Base-by-base conservation (phyloP, 495 filamentous ascomycete species). In the Sporormia fimetaria region DNA sequence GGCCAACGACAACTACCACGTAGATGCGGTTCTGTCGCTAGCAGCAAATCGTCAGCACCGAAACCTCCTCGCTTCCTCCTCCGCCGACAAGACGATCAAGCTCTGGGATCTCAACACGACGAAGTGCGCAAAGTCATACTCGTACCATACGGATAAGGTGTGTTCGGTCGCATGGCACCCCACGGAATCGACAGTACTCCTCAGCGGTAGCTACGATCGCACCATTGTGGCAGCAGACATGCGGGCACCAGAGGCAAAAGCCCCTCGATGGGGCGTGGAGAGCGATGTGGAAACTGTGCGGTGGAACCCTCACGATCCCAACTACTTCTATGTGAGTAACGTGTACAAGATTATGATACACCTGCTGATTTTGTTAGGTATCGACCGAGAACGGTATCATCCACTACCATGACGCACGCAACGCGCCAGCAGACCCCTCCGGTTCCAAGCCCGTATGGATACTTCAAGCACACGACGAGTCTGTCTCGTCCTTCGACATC, bases 61-160 rank as follows among this genome's bases (percentile, higher is more conserved):
- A 32, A 95, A 96, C 52, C 74, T 99, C 25, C 75, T 99, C n/a
- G 87, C 88, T 11, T 96, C 90, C 0, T 81, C 81, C 3, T 99
- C 90, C 1, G 92, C 92, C 4, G 90, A 99, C 65, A 82, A 87
- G 57, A 96, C 90, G 0, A 76, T 95, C 40, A 99, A 99, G 64
- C 70, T 99, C 6, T 99, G 90, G 90, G 92, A 99, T 63, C 67
- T 99, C 32, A 81, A 82, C 63, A 94, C 83, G 5, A 67, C 78
- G 30, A 87, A 77, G 59, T 94, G 87, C 62, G 92, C 90, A 49
- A 84, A 94, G 64, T 94, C 87, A 16, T 99, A 99, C 67, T 71
- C 70, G 12, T 65, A 75, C 57, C 87, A 94, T 64, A 90, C 82
- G 26, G 88, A 94, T 66, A 96, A 96, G 65, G 84, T 95, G 35